A percentile compares a stretch with the other conserved stretches of the same genome.
These are phyloP conservation scores for Tolypocladium tropicale DNA, from an alignment of 2,329 filamentous ascomycete species.

Conservation along the genomic window DNA sequence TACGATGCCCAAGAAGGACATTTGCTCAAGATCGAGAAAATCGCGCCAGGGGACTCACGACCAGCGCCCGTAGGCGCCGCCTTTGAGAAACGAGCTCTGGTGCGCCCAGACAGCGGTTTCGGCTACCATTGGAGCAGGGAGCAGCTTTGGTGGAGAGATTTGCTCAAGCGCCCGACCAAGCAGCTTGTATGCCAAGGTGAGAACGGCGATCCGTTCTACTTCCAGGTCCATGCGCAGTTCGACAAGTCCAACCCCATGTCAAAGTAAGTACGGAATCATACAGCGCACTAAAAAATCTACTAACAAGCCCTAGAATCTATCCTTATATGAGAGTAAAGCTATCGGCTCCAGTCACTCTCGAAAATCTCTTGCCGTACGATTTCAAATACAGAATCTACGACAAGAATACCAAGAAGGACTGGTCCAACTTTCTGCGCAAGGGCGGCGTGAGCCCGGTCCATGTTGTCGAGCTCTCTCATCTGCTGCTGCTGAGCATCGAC, in stretches of 20 bases:
- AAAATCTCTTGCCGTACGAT: slow-evolving; percentile 91
- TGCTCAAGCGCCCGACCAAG: slow-evolving; percentile 73
- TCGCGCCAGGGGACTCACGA: slow-evolving; percentile 79
- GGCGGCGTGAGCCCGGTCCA: slow-evolving; percentile 96
- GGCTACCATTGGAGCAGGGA: slow-evolving; percentile 94
- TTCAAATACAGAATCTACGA: slow-evolving; percentile 99
- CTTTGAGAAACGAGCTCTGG: slow-evolving; percentile 76
- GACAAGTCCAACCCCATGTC: slow-evolving; percentile 77
- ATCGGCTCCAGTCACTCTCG: slow-evolving; percentile 84
- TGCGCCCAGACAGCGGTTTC: slow-evolving; percentile 91
- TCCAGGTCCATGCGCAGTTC: slow-evolving; percentile 82
- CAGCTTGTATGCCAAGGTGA: slow-evolving; percentile 87
- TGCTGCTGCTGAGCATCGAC: slow-evolving; percentile 85
- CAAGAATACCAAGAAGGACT: slow-evolving; percentile 96
- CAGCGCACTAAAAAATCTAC: background rate
- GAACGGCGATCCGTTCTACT: slow-evolving; percentile 84
- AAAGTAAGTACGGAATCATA: slow-evolving; percentile 34
- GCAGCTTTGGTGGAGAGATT: slow-evolving; percentile 82
- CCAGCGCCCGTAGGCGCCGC: slow-evolving; percentile 89
- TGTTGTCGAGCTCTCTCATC: slow-evolving; percentile 89
- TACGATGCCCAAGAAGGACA: slow-evolving; percentile 82
- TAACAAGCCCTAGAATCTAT: slow-evolving; percentile 49
- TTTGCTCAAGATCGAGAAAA: slow-evolving; percentile 94
- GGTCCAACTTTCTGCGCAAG: slow-evolving; percentile 96
- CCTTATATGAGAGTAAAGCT: slow-evolving; percentile 91